Evolutionary conservation across 805 yeast species (phyloP), one percentile per base, ranked within the genome.

Genomic region (Yueomyces sp.): DNA sequence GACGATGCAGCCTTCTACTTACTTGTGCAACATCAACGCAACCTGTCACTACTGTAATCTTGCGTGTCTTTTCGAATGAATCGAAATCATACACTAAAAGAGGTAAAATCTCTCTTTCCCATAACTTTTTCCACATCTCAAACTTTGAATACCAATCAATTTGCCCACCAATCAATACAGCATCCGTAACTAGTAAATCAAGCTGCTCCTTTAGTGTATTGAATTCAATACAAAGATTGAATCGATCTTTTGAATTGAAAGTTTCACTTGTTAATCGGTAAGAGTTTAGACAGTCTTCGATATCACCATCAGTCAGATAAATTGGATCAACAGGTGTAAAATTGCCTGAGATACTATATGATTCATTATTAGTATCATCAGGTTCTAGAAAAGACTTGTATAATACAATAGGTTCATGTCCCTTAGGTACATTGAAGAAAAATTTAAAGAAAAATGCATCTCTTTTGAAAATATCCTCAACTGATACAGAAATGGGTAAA

Each of bases 401-500:
- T 33, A 60, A 39, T 3, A 58, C 33, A 9, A 59, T 45, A 5
- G 60, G 59, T 39, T 56, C 60, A 11, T 53, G 51, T 33, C 39
- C 37, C 2, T 49, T 42, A 0, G 60, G 53, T 8, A 63, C 49
- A 36, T 52, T 55, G 8, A 61, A 42, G 12, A 55, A 43, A 39
- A 59, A 59, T 39, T 59, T 59, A 45, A 59, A 61, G 40, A 47
- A 54, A 34, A 59, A 54, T 3, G 48, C 38, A 31, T 53, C 57
- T 28, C 44, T 53, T 36, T 54, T 54, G 42, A 53, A 55, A 26
- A 59, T 54, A 39, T 61, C 64, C 42, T 60, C 64, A 5, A 60
- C 61, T 5, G 63, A 55, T 6, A 61, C 62, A 7, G 59, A 55
- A 1, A 61, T 43, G 3, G 63, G 61, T 7, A 60, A 45, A 37